A percentile compares a stretch with the other conserved stretches of the same genome.
Conservation (phyloP, 495 filamentous ascomycete species). For the Choiromyces venosus region DNA sequence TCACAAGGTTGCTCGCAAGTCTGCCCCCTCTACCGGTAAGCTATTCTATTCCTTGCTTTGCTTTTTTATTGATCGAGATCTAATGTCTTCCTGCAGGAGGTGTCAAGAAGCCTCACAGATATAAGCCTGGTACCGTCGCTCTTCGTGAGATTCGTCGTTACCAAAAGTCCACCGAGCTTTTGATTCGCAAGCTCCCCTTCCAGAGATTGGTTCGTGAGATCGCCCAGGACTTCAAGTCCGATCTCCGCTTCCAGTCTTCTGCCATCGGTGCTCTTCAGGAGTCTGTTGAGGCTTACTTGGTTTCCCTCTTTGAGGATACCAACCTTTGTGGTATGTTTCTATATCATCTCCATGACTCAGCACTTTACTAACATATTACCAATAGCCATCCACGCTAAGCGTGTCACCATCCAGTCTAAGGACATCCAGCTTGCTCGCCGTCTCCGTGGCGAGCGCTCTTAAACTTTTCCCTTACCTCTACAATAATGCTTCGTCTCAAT, state of each 20-base stretch:
- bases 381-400: slow-evolving; percentile 94
- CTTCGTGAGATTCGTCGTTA: slow-evolving; percentile 99
- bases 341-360: not conserved
- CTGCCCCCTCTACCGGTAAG: slow-evolving; percentile 61
- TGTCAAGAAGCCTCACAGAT: slow-evolving; percentile 99
- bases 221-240: slow-evolving; percentile 99
- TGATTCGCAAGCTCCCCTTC: slow-evolving; percentile 99
- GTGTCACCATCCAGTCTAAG: slow-evolving; percentile 92
- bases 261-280: slow-evolving; percentile 99
- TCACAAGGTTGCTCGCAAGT: slow-evolving; percentile 76
- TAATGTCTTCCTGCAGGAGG: slow-evolving; percentile 57
- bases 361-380: slow-evolving; percentile 20
- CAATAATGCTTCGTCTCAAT: not conserved
- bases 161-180: slow-evolving; percentile 99
- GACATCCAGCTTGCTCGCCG: slow-evolving; percentile 96
- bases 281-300: slow-evolving; percentile 99
- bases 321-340: slow-evolving; percentile 70
- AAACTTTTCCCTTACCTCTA: slow-evolving; percentile 39
- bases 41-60: slow-evolving; percentile 6
- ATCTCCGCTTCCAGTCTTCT: slow-evolving; percentile 99
- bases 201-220: slow-evolving; percentile 99
- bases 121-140: slow-evolving; percentile 99
- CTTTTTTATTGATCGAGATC: slow-evolving; percentile 27
- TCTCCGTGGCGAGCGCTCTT: slow-evolving; percentile 91
- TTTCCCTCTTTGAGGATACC: slow-evolving; percentile 99